phyloP scores from a whole-genome alignment of 441 rosid genomes.

The Macaranga tanarius region DNA sequence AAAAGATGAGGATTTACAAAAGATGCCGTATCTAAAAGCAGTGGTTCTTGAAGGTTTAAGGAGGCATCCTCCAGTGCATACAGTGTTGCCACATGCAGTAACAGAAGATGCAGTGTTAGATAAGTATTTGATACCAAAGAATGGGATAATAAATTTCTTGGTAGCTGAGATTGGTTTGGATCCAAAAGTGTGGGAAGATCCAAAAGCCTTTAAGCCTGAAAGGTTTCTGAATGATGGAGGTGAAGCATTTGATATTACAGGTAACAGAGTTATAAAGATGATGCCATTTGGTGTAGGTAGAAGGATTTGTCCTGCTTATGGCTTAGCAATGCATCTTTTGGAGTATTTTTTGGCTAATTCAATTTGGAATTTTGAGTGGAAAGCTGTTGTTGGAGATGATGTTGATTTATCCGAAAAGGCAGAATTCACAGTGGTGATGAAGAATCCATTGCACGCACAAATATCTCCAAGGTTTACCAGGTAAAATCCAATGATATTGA shows the following conservation, averaged over 20 bases:
- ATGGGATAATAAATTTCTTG: conserved; percentile 34
- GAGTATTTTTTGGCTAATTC: conserved; percentile 35
- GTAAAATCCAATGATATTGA: background rate
- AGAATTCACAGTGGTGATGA: conserved; percentile 28
- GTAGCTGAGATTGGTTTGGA: conserved; percentile 48
- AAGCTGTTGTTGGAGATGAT: conserved; percentile 23
- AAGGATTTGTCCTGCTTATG: conserved; percentile 37
- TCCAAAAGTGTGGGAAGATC: conserved; percentile 48
- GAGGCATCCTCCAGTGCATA: conserved; percentile 42
- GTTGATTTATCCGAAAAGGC: conserved; percentile 31
- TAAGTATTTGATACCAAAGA: conserved; percentile 34
- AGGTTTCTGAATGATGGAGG: conserved; percentile 26
- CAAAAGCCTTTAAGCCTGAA: conserved; percentile 42
- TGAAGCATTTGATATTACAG: conserved; percentile 35
- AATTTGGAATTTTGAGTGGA: conserved; percentile 33
- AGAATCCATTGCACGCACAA: conserved; percentile 29
- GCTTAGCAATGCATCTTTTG: conserved; percentile 35
- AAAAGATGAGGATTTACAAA: conserved; percentile 34
- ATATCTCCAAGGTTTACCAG: conserved; percentile 8
- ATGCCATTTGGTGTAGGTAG: conserved; percentile 37
- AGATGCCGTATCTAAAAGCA: conserved; percentile 37
- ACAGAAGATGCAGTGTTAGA: conserved; percentile 28
- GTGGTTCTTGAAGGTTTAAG: conserved; percentile 39
- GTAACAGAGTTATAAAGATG: conserved; percentile 37
- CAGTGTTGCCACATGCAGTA: conserved; percentile 37